Conservation (phyloP, 2,329 filamentous ascomycete genomes). For the Xylariaceae sp. region DNA sequence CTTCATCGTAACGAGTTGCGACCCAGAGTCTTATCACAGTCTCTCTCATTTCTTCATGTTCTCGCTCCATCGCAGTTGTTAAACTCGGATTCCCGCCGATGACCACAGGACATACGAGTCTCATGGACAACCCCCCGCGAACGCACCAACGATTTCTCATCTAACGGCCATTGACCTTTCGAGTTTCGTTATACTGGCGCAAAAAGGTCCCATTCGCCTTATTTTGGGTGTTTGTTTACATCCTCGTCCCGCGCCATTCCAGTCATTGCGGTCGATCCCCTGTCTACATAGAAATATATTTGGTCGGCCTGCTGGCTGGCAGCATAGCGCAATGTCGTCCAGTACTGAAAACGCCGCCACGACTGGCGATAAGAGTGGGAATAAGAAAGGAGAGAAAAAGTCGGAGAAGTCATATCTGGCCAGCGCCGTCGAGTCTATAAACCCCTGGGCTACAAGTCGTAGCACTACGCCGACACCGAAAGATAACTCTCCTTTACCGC, state of each 20-base stretch:
- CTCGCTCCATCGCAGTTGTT: conserved; percentile 1
- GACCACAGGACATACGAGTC: neutral
- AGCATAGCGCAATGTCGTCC: conserved; percentile 24
- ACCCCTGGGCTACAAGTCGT: conserved; percentile 51
- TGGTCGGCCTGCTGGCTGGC: conserved; percentile 21
- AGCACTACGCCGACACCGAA: conserved; percentile 44
- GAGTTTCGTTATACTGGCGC: conserved; percentile 5
- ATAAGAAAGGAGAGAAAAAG: conserved; percentile 41
- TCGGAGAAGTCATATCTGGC: conserved; percentile 54
- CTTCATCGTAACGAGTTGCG: neutral
- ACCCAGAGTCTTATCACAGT: neutral
- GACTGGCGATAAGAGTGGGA: conserved; percentile 20
- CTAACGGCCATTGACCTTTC: neutral
- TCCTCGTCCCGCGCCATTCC: conserved; percentile 1
- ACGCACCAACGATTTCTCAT: neutral
- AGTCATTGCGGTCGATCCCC: neutral
- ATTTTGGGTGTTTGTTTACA: conserved; percentile 4
- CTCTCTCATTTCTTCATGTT: neutral
- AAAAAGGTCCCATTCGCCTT: neutral
- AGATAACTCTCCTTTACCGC: conserved; percentile 30
- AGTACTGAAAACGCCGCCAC: conserved; percentile 17
- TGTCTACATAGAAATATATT: conserved; percentile 12
- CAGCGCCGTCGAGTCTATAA: conserved; percentile 57
- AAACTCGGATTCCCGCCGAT: neutral
- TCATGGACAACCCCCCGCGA: neutral